Base-by-base conservation (phyloP, 2,329 filamentous ascomycete genomes). In the Tolypocladium sp. region DNA sequence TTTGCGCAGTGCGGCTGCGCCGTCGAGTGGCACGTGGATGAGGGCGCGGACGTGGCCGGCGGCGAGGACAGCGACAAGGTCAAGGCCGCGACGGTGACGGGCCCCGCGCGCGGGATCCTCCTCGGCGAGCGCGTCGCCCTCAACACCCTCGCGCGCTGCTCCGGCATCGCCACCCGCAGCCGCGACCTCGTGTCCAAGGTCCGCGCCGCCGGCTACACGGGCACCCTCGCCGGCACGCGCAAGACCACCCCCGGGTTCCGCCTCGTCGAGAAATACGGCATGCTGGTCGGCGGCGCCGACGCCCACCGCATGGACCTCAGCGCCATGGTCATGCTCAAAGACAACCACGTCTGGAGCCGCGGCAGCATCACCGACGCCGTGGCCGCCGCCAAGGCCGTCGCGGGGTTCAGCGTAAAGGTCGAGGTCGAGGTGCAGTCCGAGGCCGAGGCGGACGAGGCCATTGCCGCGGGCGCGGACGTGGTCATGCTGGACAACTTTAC, bases 401-500 rank as follows among this genome's bases (percentile, higher is more conserved):
- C 87, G 10, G 94, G 94, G 0, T 99, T 97, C 74, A 86, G 90
- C 46, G 81, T 96, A 60, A 99, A 97, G 80, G 83, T 99, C 46
- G 94, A 99, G 77, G 94, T 99, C 30, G 93, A 99, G 78, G 94
- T 94, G 54, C 91, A 93, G 77, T 89, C 81, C 67, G 87, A 96
- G 74, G 86, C 82, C 51, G 92, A 96, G 76, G 94, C 94, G 0
- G 87, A 97, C 71, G 91, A 95, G 75, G 94, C 94, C 0, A 92
- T 97, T 67, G 84, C 78, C 3, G 93, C 93, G 0, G 94, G 94
- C 1, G 94, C 94, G 0, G 93, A 99, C 72, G 87, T 99, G 25
- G 87, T 99, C 62, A 99, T 99, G 94, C 77, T 99, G 61, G 94
- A 99, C 72, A 99, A 99, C 73, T 99, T 97, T 70, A 87, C 85